Evolutionary conservation across 1,284 basidiomycete species (phyloP), one percentile per base, ranked within the genome.

Genomic region (Blastosporella zonata): DNA sequence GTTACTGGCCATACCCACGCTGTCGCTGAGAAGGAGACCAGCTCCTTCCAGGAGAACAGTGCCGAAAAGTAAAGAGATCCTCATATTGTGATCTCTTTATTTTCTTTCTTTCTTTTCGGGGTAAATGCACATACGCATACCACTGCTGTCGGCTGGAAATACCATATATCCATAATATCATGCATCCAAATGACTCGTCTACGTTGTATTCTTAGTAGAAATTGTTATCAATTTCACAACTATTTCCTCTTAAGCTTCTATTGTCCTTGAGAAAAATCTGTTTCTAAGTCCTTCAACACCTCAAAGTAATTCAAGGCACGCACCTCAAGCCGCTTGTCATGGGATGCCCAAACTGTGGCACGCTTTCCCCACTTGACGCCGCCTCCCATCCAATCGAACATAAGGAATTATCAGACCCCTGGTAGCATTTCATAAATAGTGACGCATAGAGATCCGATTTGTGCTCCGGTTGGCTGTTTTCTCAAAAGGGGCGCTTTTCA

Each of bases 1-100:
- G 72, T 83, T 42, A 60, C 67, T 21, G 55, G 39, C 41, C 45
- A 62, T 60, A 29, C 63, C 62, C 9, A 50, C 54, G 15, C 50
- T 47, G 62, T 59, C 31, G 55, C 55, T 38, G 62, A 64, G 46
- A 64, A 61, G 42, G 55, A 39, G 39, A 62, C 62, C 5, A 57
- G 52, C 28, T 64, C 64, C 15, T 62, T 58, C 57, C 53, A 58
- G n/a, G 64, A 65, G 49, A 42, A 52, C 7, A 57, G 60, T 47
- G 34, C 47, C 8, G 55, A 50, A 28, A 56, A 58, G 47, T 52
- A 51, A 47, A 47, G 41, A 23, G 18, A 22, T 25, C 29, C 3
- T 40, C n/a, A 21, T 15, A 23, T 23, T 39, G 13, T 12, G 23
- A 7, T n/a, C 43, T 27, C 15, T 36, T 46, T 28, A 2, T 25